These are phyloP conservation scores for Metschnikowia matae DNA, from an alignment of 805 yeast genomes.

Conservation along the genomic window DNA sequence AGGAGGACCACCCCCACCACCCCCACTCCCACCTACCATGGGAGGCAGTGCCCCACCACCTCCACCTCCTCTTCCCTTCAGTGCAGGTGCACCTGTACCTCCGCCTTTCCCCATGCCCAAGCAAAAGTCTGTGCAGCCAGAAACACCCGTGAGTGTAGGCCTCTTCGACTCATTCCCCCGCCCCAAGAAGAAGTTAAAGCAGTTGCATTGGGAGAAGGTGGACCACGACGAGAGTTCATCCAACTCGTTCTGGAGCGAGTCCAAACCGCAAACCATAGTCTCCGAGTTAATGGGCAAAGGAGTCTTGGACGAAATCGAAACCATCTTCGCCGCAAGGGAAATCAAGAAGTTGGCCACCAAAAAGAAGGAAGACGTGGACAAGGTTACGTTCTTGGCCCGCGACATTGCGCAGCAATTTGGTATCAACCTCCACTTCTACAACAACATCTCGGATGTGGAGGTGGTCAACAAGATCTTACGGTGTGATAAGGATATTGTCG, in stretches of 20 bases:
- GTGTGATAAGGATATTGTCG: constrained; percentile 71
- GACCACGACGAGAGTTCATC: constrained; percentile 41
- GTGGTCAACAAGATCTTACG: constrained; percentile 66
- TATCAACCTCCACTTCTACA: constrained; percentile 80
- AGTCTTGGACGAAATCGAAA: constrained; percentile 60
- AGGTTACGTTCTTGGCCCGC: constrained; percentile 56
- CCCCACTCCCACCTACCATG: constrained; percentile 20
- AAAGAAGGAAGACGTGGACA: constrained; percentile 41
- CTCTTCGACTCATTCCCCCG: constrained; percentile 49
- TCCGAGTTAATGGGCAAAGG: constrained; percentile 54
- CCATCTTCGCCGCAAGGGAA: constrained; percentile 56
- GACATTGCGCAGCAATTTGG: constrained; percentile 93
- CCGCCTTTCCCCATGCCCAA: constrained; percentile 24
- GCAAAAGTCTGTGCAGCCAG: constrained; percentile 13
- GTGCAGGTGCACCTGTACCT: constrained; percentile 22
- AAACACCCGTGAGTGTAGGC: constrained; percentile 18
- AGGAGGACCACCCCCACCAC: constrained; percentile 22
- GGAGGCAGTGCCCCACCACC: constrained; percentile 22
- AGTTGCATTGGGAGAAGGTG: constrained; percentile 78
- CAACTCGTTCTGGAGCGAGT: constrained; percentile 60
- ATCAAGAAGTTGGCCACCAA: constrained; percentile 41
- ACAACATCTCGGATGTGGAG: constrained; percentile 56
- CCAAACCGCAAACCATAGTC: constrained; percentile 42
- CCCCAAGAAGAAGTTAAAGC: constrained; percentile 62
- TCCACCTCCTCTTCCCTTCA: constrained; percentile 22